Evolutionary conservation across 2,329 filamentous ascomycete species (phyloP).

Genomic region (Leptographium wingfieldii): DNA sequence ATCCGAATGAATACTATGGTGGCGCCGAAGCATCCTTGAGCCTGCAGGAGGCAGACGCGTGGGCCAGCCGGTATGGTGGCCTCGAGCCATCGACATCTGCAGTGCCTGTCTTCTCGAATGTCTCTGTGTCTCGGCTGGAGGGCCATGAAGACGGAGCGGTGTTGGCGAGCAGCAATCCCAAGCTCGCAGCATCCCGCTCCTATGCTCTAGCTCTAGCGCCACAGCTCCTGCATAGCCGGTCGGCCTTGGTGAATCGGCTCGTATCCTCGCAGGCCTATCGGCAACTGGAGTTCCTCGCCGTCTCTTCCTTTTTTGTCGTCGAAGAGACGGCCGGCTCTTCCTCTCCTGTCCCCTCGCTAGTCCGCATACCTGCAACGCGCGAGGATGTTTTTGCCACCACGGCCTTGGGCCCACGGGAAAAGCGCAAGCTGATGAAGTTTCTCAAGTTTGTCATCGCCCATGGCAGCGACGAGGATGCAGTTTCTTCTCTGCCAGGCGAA

Average conservation of each 20-base stretch:
- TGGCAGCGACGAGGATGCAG: constrained; percentile 19
- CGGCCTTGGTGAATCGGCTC: constrained; percentile 61
- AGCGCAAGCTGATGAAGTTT: constrained; percentile 85
- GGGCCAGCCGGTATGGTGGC: constrained; percentile 38
- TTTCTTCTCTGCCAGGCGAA: constrained; percentile 18
- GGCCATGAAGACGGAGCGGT: background rate
- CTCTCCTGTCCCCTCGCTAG: constrained; percentile 27
- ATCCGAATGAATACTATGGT: constrained; percentile 80
- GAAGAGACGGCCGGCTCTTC: constrained; percentile 23
- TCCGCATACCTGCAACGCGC: constrained; percentile 72
- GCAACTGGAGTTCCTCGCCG: constrained; percentile 85
- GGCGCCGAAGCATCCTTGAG: constrained; percentile 75
- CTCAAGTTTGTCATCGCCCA: constrained; percentile 74
- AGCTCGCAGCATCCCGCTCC: constrained; percentile 50
- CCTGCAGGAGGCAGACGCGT: constrained; percentile 67
- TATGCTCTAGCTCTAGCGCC: constrained; percentile 80
- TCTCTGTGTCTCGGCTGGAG: constrained; percentile 24
- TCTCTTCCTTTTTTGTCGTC: constrained; percentile 84
- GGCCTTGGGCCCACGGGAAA: constrained; percentile 64
- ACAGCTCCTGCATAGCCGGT: constrained; percentile 75
- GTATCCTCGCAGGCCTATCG: constrained; percentile 83
- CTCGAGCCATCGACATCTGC: background rate
- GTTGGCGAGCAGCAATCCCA: constrained; percentile 5
- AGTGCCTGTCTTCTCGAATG: constrained; percentile 21
- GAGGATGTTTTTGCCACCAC: constrained; percentile 83